These are phyloP conservation scores for Saccharomycopsis crataegensis DNA, from an alignment of 1,139 yeast species.

Conservation along the genomic window DNA sequence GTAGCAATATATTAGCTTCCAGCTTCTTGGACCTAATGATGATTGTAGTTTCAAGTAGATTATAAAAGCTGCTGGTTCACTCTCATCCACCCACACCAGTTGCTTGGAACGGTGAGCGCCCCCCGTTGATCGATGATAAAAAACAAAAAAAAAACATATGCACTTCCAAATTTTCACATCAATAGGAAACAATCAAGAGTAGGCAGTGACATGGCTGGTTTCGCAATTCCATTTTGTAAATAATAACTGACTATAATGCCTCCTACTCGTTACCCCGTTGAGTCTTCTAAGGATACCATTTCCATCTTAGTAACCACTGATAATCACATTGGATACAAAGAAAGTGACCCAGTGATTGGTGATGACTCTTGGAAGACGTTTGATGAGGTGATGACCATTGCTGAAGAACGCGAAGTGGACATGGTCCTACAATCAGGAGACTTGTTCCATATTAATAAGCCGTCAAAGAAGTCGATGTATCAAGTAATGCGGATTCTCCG, in stretches of 20 bases:
- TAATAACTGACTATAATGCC: neutral
- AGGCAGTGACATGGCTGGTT: too few relatives aligned
- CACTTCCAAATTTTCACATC: too few relatives aligned
- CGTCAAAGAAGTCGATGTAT: slow-evolving; percentile 77
- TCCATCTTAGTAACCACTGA: slow-evolving; percentile 83
- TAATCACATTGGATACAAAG: slow-evolving; percentile 92
- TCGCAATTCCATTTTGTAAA: too few relatives aligned
- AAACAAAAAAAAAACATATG: too few relatives aligned
- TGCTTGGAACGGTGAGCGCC: too few relatives aligned
- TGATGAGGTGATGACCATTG: slow-evolving; percentile 71
- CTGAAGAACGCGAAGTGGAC: slow-evolving; percentile 71
- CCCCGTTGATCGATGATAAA: too few relatives aligned
- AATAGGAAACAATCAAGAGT: too few relatives aligned
- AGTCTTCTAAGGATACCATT: slow-evolving; percentile 46
- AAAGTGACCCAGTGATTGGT: slow-evolving; percentile 83
- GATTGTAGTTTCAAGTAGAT: too few relatives aligned
- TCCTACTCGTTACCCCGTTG: slow-evolving; percentile 4
- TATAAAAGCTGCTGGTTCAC: too few relatives aligned
- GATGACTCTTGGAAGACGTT: slow-evolving; percentile 87
- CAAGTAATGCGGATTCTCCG: slow-evolving; percentile 75
- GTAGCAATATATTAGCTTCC: too few relatives aligned
- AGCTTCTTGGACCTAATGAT: too few relatives aligned
- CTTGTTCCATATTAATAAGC: slow-evolving; percentile 83
- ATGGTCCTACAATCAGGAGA: slow-evolving; percentile 93
- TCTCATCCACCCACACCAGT: too few relatives aligned